Conservation (phyloP, 225 moss, liverwort and hornwort genomes). For the Thuidium tamariscinum region DNA sequence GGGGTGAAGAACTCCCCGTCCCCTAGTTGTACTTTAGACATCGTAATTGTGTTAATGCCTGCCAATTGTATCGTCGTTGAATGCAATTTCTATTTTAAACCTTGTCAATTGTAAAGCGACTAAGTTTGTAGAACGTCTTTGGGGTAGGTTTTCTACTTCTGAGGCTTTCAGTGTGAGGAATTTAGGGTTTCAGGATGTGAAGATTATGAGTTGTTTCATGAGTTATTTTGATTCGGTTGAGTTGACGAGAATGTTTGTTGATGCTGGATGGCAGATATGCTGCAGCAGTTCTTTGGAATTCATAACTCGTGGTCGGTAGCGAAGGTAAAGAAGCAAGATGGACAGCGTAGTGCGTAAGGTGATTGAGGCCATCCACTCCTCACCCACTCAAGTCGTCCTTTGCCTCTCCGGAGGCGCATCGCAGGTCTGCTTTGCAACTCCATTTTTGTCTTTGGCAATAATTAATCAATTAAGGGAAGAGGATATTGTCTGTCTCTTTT, state of each 20-base stretch:
- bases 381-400: constrained; percentile 64
- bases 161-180: background rate
- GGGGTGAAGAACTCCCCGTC: background rate
- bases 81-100: background rate
- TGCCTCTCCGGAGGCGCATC: constrained; percentile 75
- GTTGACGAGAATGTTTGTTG: background rate
- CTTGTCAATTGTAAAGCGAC: background rate
- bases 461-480: background rate
- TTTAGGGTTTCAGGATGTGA: background rate
- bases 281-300: background rate
- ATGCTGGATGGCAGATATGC: background rate
- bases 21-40: background rate
- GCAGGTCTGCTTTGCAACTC: constrained; percentile 34
- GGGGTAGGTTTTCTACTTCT: background rate
- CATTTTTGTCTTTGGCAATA: background rate
- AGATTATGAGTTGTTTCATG: background rate
- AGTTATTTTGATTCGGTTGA: background rate
- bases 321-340: constrained; percentile 16
- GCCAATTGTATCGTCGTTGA: background rate
- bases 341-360: constrained; percentile 48
- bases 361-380: constrained; percentile 69
- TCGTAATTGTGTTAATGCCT: background rate
- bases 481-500: background rate
- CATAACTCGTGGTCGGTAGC: background rate
- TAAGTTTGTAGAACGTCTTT: background rate